phyloP scores from a whole-genome alignment of 768 basidiomycete genomes.

The Sistotremastrum niveocremeum region DNA sequence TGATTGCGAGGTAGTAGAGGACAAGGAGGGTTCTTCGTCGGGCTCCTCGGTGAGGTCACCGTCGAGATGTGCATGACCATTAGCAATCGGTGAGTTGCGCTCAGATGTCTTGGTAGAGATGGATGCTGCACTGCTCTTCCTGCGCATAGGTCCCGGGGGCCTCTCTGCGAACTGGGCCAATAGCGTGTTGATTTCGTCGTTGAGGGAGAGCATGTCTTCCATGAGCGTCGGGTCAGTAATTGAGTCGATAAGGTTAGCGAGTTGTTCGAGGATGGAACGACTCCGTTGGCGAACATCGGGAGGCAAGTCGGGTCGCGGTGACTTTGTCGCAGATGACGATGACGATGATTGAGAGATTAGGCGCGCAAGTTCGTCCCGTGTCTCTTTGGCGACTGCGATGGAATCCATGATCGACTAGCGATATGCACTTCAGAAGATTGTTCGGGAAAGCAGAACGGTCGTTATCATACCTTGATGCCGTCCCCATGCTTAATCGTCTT shows the following conservation, averaged over 20 bases:
- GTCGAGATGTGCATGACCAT: constrained; percentile 13
- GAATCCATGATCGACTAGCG: constrained; percentile 9
- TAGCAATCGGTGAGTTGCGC: constrained; percentile 2
- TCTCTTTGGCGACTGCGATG: constrained; percentile 10
- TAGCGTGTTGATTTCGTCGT: constrained; percentile 52
- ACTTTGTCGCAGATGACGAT: constrained; percentile 12
- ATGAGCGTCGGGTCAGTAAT: constrained; percentile 46
- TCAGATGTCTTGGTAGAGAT: too few relatives aligned
- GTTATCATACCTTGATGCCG: constrained; percentile 33
- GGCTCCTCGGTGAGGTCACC: not conserved
- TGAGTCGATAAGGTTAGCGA: constrained; percentile 39
- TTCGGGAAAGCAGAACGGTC: constrained; percentile 1
- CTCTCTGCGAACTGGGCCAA: constrained; percentile 35
- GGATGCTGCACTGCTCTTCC: constrained; percentile 1
- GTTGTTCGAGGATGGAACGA: constrained; percentile 35
- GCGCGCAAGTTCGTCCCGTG: constrained; percentile 31
- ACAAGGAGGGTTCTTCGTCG: not conserved
- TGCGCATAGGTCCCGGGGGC: constrained; percentile 9
- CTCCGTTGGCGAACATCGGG: constrained; percentile 37
- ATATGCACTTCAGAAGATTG: not conserved
- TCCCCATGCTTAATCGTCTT: constrained; percentile 47
- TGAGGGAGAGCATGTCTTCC: constrained; percentile 54
- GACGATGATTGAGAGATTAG: constrained; percentile 13
- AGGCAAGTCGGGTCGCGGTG: constrained; percentile 10
- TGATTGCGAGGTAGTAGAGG: not conserved